phyloP scores from a whole-genome alignment of 257 asterid genomes.

The Thymus mandschuricus region DNA sequence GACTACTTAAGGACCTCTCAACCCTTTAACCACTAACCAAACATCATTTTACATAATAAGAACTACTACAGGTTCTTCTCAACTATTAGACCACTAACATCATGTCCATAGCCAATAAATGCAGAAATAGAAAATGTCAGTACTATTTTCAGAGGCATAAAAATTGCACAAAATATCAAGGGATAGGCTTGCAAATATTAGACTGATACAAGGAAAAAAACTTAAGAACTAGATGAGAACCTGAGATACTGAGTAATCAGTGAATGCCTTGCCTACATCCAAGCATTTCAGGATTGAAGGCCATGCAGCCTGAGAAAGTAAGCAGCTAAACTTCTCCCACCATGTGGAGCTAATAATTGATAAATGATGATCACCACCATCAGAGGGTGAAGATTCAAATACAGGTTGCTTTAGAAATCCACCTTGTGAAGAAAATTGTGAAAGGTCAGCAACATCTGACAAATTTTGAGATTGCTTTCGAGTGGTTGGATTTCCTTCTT shows the following conservation, averaged over 20 bases:
- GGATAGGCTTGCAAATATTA: no score
- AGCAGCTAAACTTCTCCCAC: constrained; percentile 75
- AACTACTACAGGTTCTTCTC: constrained; percentile 15
- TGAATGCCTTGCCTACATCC: constrained; percentile 78
- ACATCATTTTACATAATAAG: constrained; percentile 11
- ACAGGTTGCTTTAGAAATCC: constrained; percentile 78
- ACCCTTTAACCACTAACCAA: background rate
- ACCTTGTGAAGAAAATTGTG: constrained; percentile 68
- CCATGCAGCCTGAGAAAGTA: constrained; percentile 76
- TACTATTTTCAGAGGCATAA: no score
- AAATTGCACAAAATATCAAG: no score
- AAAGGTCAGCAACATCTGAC: constrained; percentile 41
- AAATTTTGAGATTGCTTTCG: constrained; percentile 35
- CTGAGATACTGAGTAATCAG: constrained; percentile 74
- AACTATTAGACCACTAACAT: constrained; percentile 13
- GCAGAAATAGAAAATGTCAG: constrained; percentile 1
- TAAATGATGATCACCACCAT: constrained; percentile 38
- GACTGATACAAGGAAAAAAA: background rate
- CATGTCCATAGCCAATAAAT: constrained; percentile 28
- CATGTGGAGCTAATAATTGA: constrained; percentile 50
- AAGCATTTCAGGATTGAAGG: constrained; percentile 74
- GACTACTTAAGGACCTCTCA: no score
- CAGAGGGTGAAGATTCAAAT: constrained; percentile 44
- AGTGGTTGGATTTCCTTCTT: constrained; percentile 69
- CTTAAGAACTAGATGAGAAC: constrained; percentile 39